phyloP scores from a whole-genome alignment of 2,329 filamentous ascomycete genomes.

The Tolypocladium nubicola region DNA sequence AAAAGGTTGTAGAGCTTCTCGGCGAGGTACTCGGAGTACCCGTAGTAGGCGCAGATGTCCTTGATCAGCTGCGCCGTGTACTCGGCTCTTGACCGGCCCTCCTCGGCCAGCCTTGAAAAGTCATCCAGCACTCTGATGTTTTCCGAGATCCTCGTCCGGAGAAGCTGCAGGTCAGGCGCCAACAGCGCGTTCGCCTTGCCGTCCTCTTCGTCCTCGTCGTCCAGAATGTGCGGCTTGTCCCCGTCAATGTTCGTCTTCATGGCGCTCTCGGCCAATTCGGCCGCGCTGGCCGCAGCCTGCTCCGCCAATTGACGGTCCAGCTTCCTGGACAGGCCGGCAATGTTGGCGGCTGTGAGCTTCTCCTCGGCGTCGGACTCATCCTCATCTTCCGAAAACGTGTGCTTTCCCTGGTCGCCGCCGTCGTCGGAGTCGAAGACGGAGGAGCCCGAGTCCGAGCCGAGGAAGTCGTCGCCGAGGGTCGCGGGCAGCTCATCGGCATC shows the following conservation, averaged over 20 bases:
- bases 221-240: constrained; percentile 58
- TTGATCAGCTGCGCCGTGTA: constrained; percentile 80
- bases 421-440: constrained; percentile 65
- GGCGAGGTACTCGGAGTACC: constrained; percentile 88
- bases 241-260: constrained; percentile 89
- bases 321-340: constrained; percentile 79
- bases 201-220: constrained; percentile 48
- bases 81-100: constrained; percentile 72
- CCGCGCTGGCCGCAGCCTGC: constrained; percentile 73
- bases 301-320: constrained; percentile 67
- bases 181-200: constrained; percentile 53
- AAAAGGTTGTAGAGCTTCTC: constrained; percentile 94
- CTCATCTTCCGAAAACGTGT: constrained; percentile 93
- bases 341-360: constrained; percentile 88
- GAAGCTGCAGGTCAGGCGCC: constrained; percentile 80
- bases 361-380: constrained; percentile 83
- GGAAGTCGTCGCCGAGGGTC: constrained; percentile 47
- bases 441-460: constrained; percentile 42
- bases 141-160: constrained; percentile 84
- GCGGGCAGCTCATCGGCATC: constrained; percentile 23
- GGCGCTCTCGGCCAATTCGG: constrained; percentile 74
- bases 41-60: constrained; percentile 94
- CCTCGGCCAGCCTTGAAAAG: constrained; percentile 71
- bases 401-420: constrained; percentile 34
- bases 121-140: constrained; percentile 86